These are phyloP conservation scores for Citrullus mucosospermus DNA, from an alignment of 306 rosid species.

Conservation along the genomic window DNA sequence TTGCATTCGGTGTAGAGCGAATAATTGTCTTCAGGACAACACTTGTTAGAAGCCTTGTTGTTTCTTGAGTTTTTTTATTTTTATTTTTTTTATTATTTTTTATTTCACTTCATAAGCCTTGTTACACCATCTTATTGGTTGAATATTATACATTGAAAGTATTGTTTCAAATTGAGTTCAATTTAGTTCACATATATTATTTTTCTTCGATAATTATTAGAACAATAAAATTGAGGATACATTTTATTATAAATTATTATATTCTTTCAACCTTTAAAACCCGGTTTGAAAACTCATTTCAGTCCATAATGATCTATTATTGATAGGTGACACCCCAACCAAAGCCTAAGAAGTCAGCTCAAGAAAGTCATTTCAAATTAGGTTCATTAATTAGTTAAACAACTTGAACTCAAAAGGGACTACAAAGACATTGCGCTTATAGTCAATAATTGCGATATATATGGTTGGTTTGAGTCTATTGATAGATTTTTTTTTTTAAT, in stretches of 20 bases:
- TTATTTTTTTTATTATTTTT: too few species aligned
- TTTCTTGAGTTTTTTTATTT: too few species aligned
- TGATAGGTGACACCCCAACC: not conserved
- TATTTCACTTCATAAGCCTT: too few species aligned
- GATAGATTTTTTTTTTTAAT: not conserved
- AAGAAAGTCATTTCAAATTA: not conserved
- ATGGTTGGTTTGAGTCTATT: not conserved
- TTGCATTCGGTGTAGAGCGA: too few species aligned
- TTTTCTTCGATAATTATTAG: too few species aligned
- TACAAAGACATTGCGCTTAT: not conserved
- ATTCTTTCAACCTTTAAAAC: not conserved
- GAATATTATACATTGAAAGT: too few species aligned
- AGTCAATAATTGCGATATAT: not conserved
- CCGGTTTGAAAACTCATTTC: not conserved
- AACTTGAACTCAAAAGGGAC: not conserved
- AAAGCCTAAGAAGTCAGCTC: not conserved
- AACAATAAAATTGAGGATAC: too few species aligned
- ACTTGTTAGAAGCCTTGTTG: too few species aligned
- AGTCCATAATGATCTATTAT: not conserved
- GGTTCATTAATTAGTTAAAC: not conserved
- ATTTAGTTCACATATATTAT: too few species aligned
- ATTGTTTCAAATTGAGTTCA: too few species aligned
- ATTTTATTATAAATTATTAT: not conserved
- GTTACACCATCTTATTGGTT: too few species aligned
- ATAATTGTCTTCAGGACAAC: too few species aligned